phyloP scores from a whole-genome alignment of 2,329 filamentous ascomycete species.

The Macrophomina phaseolina region DNA sequence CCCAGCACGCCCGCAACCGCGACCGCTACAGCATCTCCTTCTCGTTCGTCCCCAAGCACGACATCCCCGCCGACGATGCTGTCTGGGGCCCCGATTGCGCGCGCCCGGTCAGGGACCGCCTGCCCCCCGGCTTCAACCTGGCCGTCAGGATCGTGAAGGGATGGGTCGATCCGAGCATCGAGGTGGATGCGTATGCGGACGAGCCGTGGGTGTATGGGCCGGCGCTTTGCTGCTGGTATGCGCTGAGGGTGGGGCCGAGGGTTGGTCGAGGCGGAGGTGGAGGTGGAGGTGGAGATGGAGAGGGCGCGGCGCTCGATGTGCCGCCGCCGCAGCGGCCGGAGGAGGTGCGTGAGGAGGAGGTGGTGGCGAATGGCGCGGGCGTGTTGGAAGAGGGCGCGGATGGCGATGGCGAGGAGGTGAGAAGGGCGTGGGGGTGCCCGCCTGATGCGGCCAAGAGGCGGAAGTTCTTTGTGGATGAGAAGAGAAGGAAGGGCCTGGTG shows the following conservation, averaged over 20 bases:
- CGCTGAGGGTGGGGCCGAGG: conserved; percentile 40
- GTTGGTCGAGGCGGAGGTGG: not conserved
- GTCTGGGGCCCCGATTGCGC: conserved; percentile 46
- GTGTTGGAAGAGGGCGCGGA: conserved; percentile 50
- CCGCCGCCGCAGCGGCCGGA: conserved; percentile 35
- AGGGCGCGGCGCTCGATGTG: not conserved
- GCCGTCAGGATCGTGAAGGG: conserved; percentile 46
- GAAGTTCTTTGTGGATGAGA: conserved; percentile 46
- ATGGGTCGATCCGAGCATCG: conserved; percentile 44
- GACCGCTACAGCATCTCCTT: conserved; percentile 46
- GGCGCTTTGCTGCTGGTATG: conserved; percentile 42
- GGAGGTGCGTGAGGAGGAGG: not conserved
- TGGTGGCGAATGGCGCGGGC: not conserved
- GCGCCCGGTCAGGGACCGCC: conserved; percentile 42
- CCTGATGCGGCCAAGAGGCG: conserved; percentile 50
- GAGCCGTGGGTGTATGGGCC: conserved; percentile 46
- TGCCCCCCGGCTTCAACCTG: conserved; percentile 44
- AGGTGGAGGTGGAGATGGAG: not conserved
- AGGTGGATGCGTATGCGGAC: conserved; percentile 44
- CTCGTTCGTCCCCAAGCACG: conserved; percentile 43
- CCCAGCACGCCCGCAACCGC: conserved; percentile 40
- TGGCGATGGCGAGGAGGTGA: conserved; percentile 42
- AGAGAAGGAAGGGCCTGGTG: conserved; percentile 38
- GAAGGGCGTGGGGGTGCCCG: conserved; percentile 43
- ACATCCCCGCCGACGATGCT: conserved; percentile 39